Percentiles rank a stretch among this genome's conserved stretches.
These are phyloP conservation scores for Aphanocladium album DNA, from an alignment of 2,329 filamentous ascomycete genomes.

Conservation along the genomic window DNA sequence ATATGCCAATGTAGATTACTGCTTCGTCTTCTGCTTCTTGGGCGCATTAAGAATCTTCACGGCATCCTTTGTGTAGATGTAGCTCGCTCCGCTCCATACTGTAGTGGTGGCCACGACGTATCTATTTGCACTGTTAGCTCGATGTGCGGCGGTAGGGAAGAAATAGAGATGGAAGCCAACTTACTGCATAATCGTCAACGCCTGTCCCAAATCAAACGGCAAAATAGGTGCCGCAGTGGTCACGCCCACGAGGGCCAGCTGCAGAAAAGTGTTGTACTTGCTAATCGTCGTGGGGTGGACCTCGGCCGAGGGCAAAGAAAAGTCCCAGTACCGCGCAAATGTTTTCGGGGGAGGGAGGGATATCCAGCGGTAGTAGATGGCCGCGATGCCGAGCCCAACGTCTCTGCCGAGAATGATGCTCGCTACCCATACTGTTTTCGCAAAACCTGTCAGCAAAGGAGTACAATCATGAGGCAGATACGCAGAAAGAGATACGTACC, in stretches of 20 bases:
- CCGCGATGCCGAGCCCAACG: conserved; percentile 73
- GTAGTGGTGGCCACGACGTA: conserved; percentile 86
- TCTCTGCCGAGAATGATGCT: conserved; percentile 89
- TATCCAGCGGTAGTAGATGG: conserved; percentile 94
- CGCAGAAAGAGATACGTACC: conserved; percentile 44
- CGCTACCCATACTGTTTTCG: conserved; percentile 68
- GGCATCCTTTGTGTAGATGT: conserved; percentile 83
- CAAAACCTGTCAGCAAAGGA: not conserved
- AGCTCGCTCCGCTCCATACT: conserved; percentile 89
- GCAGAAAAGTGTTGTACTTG: conserved; percentile 91
- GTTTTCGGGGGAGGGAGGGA: conserved; percentile 92
- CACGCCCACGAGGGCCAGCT: conserved; percentile 78
- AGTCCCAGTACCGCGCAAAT: conserved; percentile 92
- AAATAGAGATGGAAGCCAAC: conserved; percentile 27
- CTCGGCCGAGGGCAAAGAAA: conserved; percentile 81
- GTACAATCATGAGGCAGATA: too few species aligned
- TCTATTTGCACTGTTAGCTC: conserved; percentile 36
- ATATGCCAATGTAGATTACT: not conserved
- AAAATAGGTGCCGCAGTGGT: conserved; percentile 78
- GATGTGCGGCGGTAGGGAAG: not conserved
- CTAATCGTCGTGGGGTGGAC: conserved; percentile 78
- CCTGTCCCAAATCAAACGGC: conserved; percentile 47
- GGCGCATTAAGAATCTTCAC: conserved; percentile 68
- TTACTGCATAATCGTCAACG: conserved; percentile 61
- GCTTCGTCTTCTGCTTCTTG: conserved; percentile 15